phyloP scores from a whole-genome alignment of 23 red algal genomes.

The Agarophyton chilense region DNA sequence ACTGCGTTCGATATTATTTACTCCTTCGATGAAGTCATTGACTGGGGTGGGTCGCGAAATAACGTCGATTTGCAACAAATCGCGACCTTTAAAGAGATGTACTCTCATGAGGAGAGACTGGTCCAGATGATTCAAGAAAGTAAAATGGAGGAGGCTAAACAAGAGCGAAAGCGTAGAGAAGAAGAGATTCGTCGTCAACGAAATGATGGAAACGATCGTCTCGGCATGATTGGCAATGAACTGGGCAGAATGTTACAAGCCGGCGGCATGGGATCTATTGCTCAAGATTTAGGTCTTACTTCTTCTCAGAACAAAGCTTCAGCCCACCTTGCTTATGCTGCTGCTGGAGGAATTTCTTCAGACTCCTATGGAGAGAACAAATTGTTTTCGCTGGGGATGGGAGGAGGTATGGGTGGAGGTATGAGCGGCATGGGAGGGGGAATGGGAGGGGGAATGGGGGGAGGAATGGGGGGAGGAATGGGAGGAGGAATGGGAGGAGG shows the following conservation, averaged over 20 bases:
- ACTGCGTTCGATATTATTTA: slow-evolving; percentile 96
- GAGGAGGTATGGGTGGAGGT: slow-evolving; percentile 46
- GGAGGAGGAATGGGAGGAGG: slow-evolving; percentile 19
- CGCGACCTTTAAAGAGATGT: slow-evolving; percentile 91
- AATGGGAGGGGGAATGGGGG: neutral
- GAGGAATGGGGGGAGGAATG: slow-evolving; percentile 49
- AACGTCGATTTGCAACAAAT: slow-evolving; percentile 86
- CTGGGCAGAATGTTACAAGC: slow-evolving; percentile 74
- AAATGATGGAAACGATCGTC: slow-evolving; percentile 65
- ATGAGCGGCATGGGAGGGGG: slow-evolving; percentile 21
- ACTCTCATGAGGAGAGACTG: slow-evolving; percentile 95
- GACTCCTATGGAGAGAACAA: slow-evolving; percentile 64
- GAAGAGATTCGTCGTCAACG: slow-evolving; percentile 74
- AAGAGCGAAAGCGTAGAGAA: slow-evolving; percentile 83
- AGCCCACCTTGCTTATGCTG: slow-evolving; percentile 63
- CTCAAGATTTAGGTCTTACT: slow-evolving; percentile 76
- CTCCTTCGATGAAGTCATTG: slow-evolving; percentile 98
- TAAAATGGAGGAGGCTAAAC: slow-evolving; percentile 95
- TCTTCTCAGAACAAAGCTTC: slow-evolving; percentile 37
- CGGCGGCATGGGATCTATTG: slow-evolving; percentile 72
- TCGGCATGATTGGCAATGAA: slow-evolving; percentile 79
- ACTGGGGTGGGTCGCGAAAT: slow-evolving; percentile 93
- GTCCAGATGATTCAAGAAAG: slow-evolving; percentile 98
- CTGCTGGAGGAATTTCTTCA: slow-evolving; percentile 70
- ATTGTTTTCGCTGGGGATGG: neutral